Conservation (phyloP, 2,329 filamentous ascomycete species). For the Cytospora mali region DNA sequence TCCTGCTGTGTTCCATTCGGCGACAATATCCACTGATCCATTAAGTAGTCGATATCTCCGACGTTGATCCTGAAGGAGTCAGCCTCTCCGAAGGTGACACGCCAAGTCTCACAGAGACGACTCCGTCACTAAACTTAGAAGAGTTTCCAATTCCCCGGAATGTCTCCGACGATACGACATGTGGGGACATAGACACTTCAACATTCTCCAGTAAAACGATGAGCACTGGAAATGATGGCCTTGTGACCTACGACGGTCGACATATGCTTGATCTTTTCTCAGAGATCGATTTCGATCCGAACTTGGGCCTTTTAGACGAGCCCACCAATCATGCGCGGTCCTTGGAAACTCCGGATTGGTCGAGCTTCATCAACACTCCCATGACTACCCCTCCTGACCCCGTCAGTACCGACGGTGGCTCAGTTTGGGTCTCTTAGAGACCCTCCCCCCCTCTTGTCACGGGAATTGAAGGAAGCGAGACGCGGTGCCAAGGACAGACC, state of each 20-base stretch:
- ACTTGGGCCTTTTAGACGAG: neutral
- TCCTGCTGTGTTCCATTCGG: constrained; percentile 1
- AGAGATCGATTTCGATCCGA: neutral
- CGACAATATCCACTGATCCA: neutral
- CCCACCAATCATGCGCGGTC: neutral
- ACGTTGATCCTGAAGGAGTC: neutral
- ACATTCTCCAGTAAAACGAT: neutral
- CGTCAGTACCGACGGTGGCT: neutral
- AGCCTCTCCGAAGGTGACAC: neutral
- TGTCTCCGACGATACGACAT: neutral
- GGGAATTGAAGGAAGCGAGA: neutral
- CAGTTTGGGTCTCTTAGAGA: neutral
- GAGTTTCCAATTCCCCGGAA: neutral
- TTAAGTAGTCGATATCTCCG: neutral
- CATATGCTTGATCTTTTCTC: neutral
- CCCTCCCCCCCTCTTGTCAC: neutral
- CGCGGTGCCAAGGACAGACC: neutral
- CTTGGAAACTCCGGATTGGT: neutral
- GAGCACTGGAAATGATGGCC: neutral
- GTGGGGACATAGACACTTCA: neutral
- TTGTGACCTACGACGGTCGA: neutral
- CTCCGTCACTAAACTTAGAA: neutral
- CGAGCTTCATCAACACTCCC: neutral
- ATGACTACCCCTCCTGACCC: neutral
- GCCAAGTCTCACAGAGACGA: neutral